Conservation (phyloP, 225 moss, liverwort and hornwort species). For the Bryoerythrophyllum caledonicum region DNA sequence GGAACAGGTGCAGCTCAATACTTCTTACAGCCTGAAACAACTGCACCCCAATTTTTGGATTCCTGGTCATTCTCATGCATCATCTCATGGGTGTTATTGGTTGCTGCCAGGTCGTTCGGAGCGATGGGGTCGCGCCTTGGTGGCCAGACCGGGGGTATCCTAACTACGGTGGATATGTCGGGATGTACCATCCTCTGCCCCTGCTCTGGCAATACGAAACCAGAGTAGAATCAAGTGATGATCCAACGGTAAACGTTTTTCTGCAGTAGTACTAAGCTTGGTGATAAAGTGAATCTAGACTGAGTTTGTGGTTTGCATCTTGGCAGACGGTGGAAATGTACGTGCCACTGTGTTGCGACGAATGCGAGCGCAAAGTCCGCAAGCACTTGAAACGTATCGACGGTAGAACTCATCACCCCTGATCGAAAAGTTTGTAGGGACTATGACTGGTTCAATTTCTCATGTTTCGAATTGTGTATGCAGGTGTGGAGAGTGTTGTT, state of each 20-base stretch:
- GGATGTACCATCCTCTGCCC: too few relatives aligned
- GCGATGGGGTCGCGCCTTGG: background rate
- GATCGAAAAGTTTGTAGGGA: background rate
- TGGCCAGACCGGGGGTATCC: background rate
- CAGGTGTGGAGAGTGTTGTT: constrained; percentile 12
- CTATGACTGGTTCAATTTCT: background rate
- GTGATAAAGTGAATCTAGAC: background rate
- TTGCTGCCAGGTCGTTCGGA: background rate
- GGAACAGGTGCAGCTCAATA: background rate
- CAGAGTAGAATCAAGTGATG: background rate
- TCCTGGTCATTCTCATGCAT: background rate
- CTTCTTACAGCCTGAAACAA: background rate
- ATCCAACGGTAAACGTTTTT: background rate
- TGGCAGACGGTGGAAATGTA: constrained; percentile 29
- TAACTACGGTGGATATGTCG: background rate
- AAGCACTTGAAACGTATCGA: constrained; percentile 11
- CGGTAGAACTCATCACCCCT: background rate
- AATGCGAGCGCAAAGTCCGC: constrained; percentile 18
- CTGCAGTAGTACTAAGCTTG: too few relatives aligned
- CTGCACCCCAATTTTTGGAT: background rate
- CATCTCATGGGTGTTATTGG: background rate
- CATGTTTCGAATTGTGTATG: background rate
- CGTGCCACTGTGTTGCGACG: constrained; percentile 27
- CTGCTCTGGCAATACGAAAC: background rate
- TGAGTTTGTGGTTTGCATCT: background rate